Evolutionary conservation across 2,329 filamentous ascomycete genomes (phyloP), one percentile per base, ranked within the genome.

Genomic region (Coniochaeta hoffmannii): DNA sequence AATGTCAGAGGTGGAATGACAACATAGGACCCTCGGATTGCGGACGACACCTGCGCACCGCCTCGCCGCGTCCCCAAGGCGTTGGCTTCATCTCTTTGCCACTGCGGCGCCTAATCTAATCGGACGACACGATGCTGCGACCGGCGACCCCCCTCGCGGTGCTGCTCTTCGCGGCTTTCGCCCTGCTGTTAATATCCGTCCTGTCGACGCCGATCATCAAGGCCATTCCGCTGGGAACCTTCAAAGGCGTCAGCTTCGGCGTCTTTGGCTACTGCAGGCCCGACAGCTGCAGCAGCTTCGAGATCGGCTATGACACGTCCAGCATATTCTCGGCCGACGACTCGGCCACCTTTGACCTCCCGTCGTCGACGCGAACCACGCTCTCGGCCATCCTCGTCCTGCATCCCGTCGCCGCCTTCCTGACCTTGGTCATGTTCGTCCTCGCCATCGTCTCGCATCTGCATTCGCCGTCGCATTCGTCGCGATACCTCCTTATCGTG

Each of bases 381-480:
- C 81, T 99, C n/a, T 95, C 93, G 0, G 82, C 88, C 44, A 91
- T 97, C 60, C 82, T 99, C 55, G 88, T 99, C 62, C 85, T 97
- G 26, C 94, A 99, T 68, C 94, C 94, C 1, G 82, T 99, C 57
- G 94, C 94, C 50, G 90, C 90, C 12, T 75, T 96, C 34, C 78
- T 97, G 62, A 92, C 89, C 12, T 80, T 99, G 54, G 77, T 96
- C 66, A 93, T 93, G 78, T 84, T 96, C 62, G 79, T 86, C 55
- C 79, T 99, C 65, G 87, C 92, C 17, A 78, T 85, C 32, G 82
- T 88, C 38, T 88, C 92, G 28, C 94, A 99, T 70, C 83, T 96
- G 63, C 93, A 96, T 67, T 82, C 84, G 22, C 88, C 93, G 15
- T 89, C 90, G 9, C 93, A 97, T 71, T 97, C 94, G 32, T 86